Percentiles rank a stretch among this genome's conserved stretches.
Evolutionary conservation across 2,329 filamentous ascomycete species (phyloP).

Genomic region (Scopulariopsis brevicaulis): DNA sequence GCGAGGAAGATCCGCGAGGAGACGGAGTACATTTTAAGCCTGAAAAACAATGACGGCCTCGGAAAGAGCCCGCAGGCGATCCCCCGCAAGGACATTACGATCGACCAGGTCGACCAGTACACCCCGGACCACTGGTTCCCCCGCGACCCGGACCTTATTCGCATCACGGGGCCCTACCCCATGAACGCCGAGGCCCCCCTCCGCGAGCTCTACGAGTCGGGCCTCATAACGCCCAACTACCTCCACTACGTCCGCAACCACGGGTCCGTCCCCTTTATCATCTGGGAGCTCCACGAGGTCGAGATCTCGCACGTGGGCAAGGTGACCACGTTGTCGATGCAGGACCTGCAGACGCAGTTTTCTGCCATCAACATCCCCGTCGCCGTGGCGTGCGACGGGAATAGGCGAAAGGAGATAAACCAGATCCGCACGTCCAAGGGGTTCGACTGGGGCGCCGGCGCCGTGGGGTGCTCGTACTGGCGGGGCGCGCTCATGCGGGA

Average conservation of each 20-base stretch:
- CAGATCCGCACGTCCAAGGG: conserved; percentile 34
- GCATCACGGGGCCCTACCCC: conserved; percentile 39
- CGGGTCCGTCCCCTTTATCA: conserved; percentile 34
- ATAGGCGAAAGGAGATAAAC: conserved; percentile 38
- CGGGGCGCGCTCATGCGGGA: conserved; percentile 32
- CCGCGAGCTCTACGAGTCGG: conserved; percentile 27
- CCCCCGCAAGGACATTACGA: conserved; percentile 13
- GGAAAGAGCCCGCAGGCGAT: conserved; percentile 8
- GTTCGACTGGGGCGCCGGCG: conserved; percentile 33
- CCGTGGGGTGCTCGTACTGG: conserved; percentile 37
- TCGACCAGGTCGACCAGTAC: conserved; percentile 38
- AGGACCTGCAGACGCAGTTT: conserved; percentile 28
- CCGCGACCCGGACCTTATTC: conserved; percentile 30
- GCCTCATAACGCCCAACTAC: conserved; percentile 36
- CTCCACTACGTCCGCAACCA: conserved; percentile 42
- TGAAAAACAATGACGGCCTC: conserved; percentile 26
- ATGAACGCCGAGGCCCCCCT: conserved; percentile 36
- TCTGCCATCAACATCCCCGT: conserved; percentile 33
- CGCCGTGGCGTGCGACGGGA: conserved; percentile 35
- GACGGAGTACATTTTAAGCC: conserved; percentile 23
- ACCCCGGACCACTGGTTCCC: conserved; percentile 43
- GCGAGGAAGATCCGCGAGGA: conserved; percentile 29
- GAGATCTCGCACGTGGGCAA: conserved; percentile 27
- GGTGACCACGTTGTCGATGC: conserved; percentile 25
- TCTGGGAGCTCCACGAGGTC: conserved; percentile 36